Evolutionary conservation across 768 basidiomycete species (phyloP).

Genomic region (Rickenella mellea): DNA sequence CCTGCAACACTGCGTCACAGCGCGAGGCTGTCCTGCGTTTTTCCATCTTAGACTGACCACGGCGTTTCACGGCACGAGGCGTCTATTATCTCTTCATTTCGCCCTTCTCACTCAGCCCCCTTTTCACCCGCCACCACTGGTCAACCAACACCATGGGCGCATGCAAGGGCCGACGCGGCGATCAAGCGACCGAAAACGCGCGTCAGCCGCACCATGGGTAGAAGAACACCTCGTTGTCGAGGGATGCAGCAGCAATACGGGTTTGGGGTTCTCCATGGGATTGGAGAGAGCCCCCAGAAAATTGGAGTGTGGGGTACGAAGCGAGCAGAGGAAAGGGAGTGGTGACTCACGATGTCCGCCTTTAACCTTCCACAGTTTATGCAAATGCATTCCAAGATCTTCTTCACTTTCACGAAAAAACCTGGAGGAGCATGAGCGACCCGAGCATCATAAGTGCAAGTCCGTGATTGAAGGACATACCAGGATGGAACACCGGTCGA

Average conservation of each 20-base stretch:
- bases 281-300: conserved; percentile 98
- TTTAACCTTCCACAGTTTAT: conserved; percentile 97
- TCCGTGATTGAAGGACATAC: conserved; percentile 33
- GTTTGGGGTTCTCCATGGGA: conserved; percentile 90
- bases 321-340: conserved; percentile 77
- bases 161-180: conserved; percentile 69
- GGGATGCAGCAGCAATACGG: conserved; percentile 68
- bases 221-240: conserved; percentile 79
- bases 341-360: conserved; percentile 89
- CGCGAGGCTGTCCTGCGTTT: conserved; percentile 36
- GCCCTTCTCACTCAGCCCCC: conserved; percentile 97
- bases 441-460: neutral
- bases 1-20: conserved; percentile 70
- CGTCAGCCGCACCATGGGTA: conserved; percentile 63
- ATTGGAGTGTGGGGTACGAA: conserved; percentile 88
- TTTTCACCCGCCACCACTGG: conserved; percentile 91
- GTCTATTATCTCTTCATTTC: conserved; percentile 39
- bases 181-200: conserved; percentile 94
- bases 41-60: conserved; percentile 34
- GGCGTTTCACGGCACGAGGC: conserved; percentile 16
- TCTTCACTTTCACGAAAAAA: conserved; percentile 98
- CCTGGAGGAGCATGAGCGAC: conserved; percentile 31
- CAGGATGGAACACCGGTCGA: conserved; percentile 94
- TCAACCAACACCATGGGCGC: conserved; percentile 72
- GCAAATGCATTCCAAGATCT: conserved; percentile 98